A percentile compares a stretch with the other conserved stretches of the same genome.
These are phyloP conservation scores for Penicillium antarcticum DNA, from an alignment of 495 filamentous ascomycete genomes.

Conservation along the genomic window DNA sequence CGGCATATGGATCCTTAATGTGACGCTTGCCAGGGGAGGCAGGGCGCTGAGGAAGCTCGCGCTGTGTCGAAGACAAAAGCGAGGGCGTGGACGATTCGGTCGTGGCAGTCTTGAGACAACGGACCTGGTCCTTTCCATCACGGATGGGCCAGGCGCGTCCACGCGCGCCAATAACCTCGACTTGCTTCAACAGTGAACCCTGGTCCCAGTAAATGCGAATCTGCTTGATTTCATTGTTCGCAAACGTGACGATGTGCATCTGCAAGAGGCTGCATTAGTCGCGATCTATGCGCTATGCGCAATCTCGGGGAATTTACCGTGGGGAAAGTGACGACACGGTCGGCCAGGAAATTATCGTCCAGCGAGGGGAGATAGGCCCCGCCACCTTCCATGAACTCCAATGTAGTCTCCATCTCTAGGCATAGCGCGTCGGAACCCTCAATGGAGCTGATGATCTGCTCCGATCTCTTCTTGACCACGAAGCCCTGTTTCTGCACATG, in stretches of 20 bases:
- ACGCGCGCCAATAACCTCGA: constrained; percentile 87
- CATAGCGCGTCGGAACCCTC: constrained; percentile 67
- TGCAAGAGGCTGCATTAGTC: constrained; percentile 35
- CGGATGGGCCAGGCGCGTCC: constrained; percentile 92
- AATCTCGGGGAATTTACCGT: constrained; percentile 59
- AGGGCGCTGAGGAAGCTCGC: constrained; percentile 42
- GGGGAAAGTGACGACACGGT: constrained; percentile 75
- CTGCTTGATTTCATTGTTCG: constrained; percentile 69
- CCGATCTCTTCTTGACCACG: constrained; percentile 70
- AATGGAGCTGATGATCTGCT: constrained; percentile 68
- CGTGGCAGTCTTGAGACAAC: constrained; percentile 56
- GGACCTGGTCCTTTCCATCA: constrained; percentile 80
- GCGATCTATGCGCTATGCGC: constrained; percentile 13
- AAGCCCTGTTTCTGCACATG: constrained; percentile 66
- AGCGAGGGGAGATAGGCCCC: constrained; percentile 85
- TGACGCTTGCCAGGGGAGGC: constrained; percentile 46
- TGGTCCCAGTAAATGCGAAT: constrained; percentile 95
- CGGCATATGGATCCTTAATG: constrained; percentile 69
- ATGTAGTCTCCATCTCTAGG: constrained; percentile 73
- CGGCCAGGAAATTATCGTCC: constrained; percentile 91
- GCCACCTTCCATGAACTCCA: constrained; percentile 78
- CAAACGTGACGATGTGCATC: constrained; percentile 89
- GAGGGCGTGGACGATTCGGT: constrained; percentile 16
- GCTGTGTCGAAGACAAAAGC: constrained; percentile 5
- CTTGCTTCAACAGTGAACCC: constrained; percentile 83